A percentile compares a stretch with the other conserved stretches of the same genome.
Evolutionary conservation across 2,329 filamentous ascomycete species (phyloP).

Genomic region (Albifimbria verrucaria): DNA sequence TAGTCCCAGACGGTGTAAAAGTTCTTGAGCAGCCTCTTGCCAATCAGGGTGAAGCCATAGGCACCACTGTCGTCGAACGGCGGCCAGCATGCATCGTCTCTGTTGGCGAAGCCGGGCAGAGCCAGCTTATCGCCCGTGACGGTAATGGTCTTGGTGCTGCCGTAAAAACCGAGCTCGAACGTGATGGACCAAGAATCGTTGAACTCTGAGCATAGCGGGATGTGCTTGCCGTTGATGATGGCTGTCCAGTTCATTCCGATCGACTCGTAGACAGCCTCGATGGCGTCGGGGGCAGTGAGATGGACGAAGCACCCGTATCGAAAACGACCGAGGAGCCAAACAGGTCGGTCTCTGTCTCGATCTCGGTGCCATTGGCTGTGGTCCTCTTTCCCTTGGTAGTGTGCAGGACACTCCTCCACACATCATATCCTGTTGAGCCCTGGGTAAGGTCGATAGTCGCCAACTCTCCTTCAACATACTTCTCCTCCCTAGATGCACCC

Average conservation of each 20-base stretch:
- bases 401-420: slow-evolving; percentile 25
- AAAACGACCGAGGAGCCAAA: slow-evolving; percentile 20
- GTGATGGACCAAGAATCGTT: slow-evolving; percentile 30
- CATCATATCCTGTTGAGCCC: slow-evolving; percentile 16
- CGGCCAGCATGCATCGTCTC: slow-evolving; percentile 31
- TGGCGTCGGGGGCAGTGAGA: slow-evolving; percentile 21
- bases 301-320: slow-evolving; percentile 27
- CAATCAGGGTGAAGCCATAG: slow-evolving; percentile 26
- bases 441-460: slow-evolving; percentile 11
- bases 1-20: slow-evolving; percentile 33
- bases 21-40: slow-evolving; percentile 22
- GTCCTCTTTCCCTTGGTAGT: slow-evolving; percentile 4
- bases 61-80: slow-evolving; percentile 23
- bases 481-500: slow-evolving; percentile 27
- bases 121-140: slow-evolving; percentile 28
- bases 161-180: slow-evolving; percentile 21
- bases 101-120: slow-evolving; percentile 27
- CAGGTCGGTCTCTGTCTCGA: background rate
- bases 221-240: slow-evolving; percentile 20
- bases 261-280: slow-evolving; percentile 25
- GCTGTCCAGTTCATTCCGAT: slow-evolving; percentile 32
- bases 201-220: slow-evolving; percentile 32
- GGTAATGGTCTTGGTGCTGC: slow-evolving; percentile 19
- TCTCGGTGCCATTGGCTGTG: slow-evolving; percentile 11
- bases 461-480: slow-evolving; percentile 21